Percentiles rank a stretch among this genome's conserved stretches.
phyloP scores from a whole-genome alignment of 1,284 basidiomycete species.

The Cryptococcus sp. region DNA sequence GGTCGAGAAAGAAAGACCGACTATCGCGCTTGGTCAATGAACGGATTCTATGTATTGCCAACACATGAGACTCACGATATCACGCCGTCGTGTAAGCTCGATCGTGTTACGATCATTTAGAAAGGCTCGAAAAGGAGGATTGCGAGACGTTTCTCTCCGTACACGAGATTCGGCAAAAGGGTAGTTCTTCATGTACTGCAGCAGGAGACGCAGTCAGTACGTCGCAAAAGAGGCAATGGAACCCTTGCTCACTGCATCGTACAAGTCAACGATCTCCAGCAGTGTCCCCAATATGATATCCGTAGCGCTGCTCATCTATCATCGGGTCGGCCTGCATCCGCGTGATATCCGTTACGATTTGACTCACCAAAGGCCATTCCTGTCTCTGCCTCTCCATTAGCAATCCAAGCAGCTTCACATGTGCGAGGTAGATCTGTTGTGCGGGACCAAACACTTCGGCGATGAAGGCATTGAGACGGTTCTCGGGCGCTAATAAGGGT shows the following conservation, averaged over 20 bases:
- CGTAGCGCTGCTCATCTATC: conserved; percentile 66
- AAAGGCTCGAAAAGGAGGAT: conserved; percentile 66
- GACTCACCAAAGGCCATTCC: conserved; percentile 67
- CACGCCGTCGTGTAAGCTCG: conserved; percentile 70
- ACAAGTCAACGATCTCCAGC: conserved; percentile 42
- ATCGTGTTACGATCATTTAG: conserved; percentile 65
- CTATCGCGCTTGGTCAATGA: conserved; percentile 43
- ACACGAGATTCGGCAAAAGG: conserved; percentile 76
- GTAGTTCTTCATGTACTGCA: conserved; percentile 61
- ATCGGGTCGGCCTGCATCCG: not conserved
- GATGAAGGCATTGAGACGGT: conserved; percentile 63
- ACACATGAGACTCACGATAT: conserved; percentile 47
- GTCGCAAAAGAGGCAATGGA: conserved; percentile 58
- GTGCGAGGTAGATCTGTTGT: conserved; percentile 63
- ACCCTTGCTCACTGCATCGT: conserved; percentile 34
- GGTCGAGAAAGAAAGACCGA: conserved; percentile 78
- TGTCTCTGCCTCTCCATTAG: conserved; percentile 72
- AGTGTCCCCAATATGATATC: conserved; percentile 74
- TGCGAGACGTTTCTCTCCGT: conserved; percentile 68
- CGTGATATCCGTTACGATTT: not conserved
- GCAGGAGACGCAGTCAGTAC: not conserved
- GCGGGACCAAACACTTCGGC: conserved; percentile 74
- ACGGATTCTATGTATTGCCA: too few relatives aligned
- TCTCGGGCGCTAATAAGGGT: conserved; percentile 60
- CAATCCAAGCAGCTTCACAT: conserved; percentile 65